These are phyloP conservation scores for Dactylellina leptospora DNA, from an alignment of 2,329 filamentous ascomycete genomes.

Conservation along the genomic window DNA sequence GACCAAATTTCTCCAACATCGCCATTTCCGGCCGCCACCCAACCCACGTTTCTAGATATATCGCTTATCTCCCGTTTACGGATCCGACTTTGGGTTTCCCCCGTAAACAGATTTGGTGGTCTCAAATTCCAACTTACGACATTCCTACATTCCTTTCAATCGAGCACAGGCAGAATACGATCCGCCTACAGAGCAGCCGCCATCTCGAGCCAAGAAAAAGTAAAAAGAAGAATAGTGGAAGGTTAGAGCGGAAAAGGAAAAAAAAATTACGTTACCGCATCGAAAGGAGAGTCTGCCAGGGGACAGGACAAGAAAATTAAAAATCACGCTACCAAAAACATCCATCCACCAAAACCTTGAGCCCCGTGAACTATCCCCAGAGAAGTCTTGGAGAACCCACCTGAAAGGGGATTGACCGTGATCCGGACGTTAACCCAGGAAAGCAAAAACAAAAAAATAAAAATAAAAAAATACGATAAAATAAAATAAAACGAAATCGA, in stretches of 20 bases:
- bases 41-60: conserved; percentile 52
- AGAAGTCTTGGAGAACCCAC: conserved; percentile 18
- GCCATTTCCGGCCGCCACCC: conserved; percentile 51
- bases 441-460: conserved; percentile 6
- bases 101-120: background rate
- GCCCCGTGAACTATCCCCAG: conserved; percentile 28
- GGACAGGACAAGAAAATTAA: background rate
- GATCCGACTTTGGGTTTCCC: conserved; percentile 29
- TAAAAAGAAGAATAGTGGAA: background rate
- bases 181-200: background rate
- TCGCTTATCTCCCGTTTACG: conserved; percentile 52
- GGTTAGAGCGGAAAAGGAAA: too few relatives aligned
- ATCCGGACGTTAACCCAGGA: conserved; percentile 38
- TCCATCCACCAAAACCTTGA: conserved; percentile 7
- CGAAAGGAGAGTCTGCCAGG: background rate
- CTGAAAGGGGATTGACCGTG: conserved; percentile 40
- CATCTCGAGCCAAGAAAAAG: background rate
- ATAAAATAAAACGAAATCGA: background rate
- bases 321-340: conserved; percentile 10
- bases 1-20: conserved; percentile 42
- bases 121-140: conserved; percentile 20
- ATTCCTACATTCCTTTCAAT: conserved; percentile 13
- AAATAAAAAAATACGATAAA: background rate
- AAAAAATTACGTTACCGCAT: conserved; percentile 2
- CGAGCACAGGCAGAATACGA: conserved; percentile 10